Base-by-base conservation (phyloP, 2,329 filamentous ascomycete genomes). In the Orbilia quercus region DNA sequence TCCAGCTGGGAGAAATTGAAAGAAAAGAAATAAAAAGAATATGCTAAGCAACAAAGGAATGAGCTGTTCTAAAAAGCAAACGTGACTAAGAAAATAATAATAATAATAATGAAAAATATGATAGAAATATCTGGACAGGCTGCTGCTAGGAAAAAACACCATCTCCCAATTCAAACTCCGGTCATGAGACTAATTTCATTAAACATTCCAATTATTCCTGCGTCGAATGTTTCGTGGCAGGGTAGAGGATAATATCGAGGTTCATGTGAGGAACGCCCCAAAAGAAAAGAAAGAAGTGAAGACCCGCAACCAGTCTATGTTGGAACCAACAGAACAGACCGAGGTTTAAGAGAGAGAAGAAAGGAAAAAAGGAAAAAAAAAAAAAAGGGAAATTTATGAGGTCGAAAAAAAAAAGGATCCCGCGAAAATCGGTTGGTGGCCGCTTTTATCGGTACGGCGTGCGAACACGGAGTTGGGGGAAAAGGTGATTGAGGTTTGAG, bases 121-220 rank as follows among this genome's bases (percentile, higher is more conserved):
- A 22, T 36, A 9, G 23, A 69, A 71, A 64, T 63, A 55, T 71
- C 31, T 62, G 42, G 51, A 65, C 47, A 59, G 67, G 53, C 53
- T 59, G 54, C 59, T 40, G 48, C 5, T 31, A 31, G 9, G 59
- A 54, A 55, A 64, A 72, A 64, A 72, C 67, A 72, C 59, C 67
- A 65, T 71, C 67, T 72, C 57, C 66, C 67, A 72, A 71, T 71
- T 54, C 58, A 72, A 65, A 72, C 67, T 72, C 67, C 67, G 67
- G 67, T 72, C 67, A 72, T 72, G 62, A 72, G 67, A 72, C 67
- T 72, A 72, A 72, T 59, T 72, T 72, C 67, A 72, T 72, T 72
- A 72, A 72, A 72, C 59, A 72, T 60, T 72, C 67, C 67, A 64
- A 72, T 72, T 72, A 72, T 72, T 72, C 67, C 67, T 72, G 60